A percentile compares a stretch with the other conserved stretches of the same genome.
These are phyloP conservation scores for Bombardia bombarda DNA, from an alignment of 495 filamentous ascomycete genomes.

Conservation along the genomic window DNA sequence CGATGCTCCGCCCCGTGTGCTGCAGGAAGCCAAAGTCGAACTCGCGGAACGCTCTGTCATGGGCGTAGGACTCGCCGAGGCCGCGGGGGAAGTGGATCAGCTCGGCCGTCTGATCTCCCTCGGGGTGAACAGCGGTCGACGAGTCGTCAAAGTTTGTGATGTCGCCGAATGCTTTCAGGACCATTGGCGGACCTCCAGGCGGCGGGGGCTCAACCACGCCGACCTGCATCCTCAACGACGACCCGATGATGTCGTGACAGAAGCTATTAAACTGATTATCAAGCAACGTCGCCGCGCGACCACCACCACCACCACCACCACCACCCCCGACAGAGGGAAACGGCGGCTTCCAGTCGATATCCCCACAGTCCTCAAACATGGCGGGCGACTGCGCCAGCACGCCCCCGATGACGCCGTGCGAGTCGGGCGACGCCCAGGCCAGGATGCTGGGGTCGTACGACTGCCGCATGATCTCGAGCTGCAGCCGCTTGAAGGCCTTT, in stretches of 20 bases:
- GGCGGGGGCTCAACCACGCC: background rate
- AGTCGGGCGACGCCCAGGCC: slow-evolving; percentile 9
- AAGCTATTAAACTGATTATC: background rate
- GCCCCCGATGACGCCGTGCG: slow-evolving; percentile 2
- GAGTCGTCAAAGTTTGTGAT: background rate
- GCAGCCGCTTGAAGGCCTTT: slow-evolving; percentile 13
- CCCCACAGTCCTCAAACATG: slow-evolving; percentile 7
- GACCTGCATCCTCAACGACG: slow-evolving; percentile 6
- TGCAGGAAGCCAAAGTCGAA: slow-evolving; percentile 8
- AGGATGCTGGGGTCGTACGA: slow-evolving; percentile 10
- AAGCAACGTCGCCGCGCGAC: background rate
- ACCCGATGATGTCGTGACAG: slow-evolving; percentile 7
- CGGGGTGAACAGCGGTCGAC: background rate
- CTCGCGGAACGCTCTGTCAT: background rate
- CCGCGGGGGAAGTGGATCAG: slow-evolving; percentile 2
- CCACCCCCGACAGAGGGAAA: no score
- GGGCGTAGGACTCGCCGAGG: background rate
- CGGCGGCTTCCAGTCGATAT: slow-evolving; percentile 2
- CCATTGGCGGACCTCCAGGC: background rate
- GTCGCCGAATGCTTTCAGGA: background rate
- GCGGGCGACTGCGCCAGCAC: slow-evolving; percentile 6
- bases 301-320: no score
- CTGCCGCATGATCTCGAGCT: slow-evolving; percentile 12
- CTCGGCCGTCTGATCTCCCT: background rate
- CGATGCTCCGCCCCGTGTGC: slow-evolving; percentile 1